A percentile compares a stretch with the other conserved stretches of the same genome.
Conservation (phyloP, 768 basidiomycete genomes). For the Rhizopogon vulgaris region DNA sequence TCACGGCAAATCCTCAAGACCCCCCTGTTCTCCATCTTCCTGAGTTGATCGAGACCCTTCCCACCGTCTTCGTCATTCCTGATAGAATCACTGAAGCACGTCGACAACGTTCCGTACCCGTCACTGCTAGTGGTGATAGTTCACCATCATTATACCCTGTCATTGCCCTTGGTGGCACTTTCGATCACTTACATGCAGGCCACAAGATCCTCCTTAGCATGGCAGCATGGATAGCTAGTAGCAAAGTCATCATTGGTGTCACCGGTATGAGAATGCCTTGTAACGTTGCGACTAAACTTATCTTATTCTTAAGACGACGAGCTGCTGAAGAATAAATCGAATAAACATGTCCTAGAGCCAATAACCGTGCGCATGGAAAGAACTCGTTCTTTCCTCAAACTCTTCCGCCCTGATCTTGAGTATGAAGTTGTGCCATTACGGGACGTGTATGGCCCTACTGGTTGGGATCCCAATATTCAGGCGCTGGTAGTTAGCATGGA, state of each 20-base stretch:
- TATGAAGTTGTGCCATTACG: constrained; percentile 68
- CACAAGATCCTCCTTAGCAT: constrained; percentile 96
- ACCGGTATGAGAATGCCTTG: constrained; percentile 49
- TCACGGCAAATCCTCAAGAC: constrained; percentile 26
- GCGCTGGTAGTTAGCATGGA: constrained; percentile 90
- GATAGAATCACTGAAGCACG: constrained; percentile 6
- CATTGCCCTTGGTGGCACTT: constrained; percentile 90
- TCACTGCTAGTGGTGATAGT: neutral
- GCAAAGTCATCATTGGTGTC: constrained; percentile 86
- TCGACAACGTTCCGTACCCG: neutral
- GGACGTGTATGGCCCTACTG: constrained; percentile 92
- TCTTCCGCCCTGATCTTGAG: constrained; percentile 61
- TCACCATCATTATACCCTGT: constrained; percentile 45
- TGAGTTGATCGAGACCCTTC: constrained; percentile 31
- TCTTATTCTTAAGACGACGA: constrained; percentile 47
- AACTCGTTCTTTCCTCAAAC: constrained; percentile 62
- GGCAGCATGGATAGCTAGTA: constrained; percentile 73
- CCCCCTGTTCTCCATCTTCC: constrained; percentile 32
- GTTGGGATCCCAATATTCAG: constrained; percentile 81
- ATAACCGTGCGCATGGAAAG: constrained; percentile 47
- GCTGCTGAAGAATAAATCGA: constrained; percentile 65
- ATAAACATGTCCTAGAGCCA: constrained; percentile 61
- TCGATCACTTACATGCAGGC: constrained; percentile 95
- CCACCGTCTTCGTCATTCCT: constrained; percentile 17
- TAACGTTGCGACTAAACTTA: constrained; percentile 7